Conservation (phyloP, 805 yeast genomes). For the Candida andamanensis region DNA sequence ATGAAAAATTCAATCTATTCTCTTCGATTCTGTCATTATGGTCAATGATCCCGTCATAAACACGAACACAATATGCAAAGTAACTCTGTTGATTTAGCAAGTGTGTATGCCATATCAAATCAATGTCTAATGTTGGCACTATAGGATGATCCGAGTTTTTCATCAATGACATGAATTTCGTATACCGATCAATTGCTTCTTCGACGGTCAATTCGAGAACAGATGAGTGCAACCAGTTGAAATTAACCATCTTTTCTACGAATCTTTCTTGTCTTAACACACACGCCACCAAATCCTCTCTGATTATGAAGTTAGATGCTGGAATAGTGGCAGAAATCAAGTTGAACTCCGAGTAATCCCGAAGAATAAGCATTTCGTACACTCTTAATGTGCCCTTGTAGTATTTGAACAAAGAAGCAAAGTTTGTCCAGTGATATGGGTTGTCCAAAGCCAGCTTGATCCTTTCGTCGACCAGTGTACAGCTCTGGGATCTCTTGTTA, state of each 20-base stretch:
- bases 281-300: conserved; percentile 23
- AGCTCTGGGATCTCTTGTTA: not conserved
- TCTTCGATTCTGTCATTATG: conserved; percentile 24
- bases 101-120: conserved; percentile 25
- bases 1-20: conserved; percentile 13
- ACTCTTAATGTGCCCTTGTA: not conserved
- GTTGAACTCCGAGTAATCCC: conserved; percentile 8
- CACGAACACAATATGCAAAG: conserved; percentile 8
- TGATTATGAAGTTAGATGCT: not conserved
- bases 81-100: conserved; percentile 15
- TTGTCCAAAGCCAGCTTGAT: not conserved
- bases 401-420: too few species aligned
- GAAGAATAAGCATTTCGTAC: not conserved
- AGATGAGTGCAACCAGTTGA: conserved; percentile 17
- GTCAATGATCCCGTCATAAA: conserved; percentile 2
- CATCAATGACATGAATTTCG: conserved; percentile 12
- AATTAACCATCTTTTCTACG: conserved; percentile 16
- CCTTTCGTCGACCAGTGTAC: not conserved
- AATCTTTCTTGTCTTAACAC: conserved; percentile 20
- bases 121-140: conserved; percentile 25
- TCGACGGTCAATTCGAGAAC: conserved; percentile 8
- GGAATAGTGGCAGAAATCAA: conserved; percentile 5
- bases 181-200: conserved; percentile 15
- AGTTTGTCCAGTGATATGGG: too few species aligned
- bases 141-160: conserved; percentile 3